These are phyloP conservation scores for Marasmius tenuissimus DNA, from an alignment of 1,284 basidiomycete species.

Conservation along the genomic window DNA sequence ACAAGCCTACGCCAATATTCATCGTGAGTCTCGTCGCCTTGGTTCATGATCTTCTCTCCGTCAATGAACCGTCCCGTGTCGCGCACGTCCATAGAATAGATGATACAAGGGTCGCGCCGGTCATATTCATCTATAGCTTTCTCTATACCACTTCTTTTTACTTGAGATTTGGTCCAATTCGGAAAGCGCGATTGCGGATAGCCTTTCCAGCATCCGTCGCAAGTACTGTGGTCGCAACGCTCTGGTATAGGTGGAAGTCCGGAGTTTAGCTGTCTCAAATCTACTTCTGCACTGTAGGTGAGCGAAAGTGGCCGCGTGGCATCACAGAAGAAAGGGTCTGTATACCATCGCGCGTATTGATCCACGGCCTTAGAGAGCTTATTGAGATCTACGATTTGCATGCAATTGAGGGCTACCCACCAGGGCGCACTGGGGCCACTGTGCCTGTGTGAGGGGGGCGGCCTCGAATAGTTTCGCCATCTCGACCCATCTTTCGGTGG, in stretches of 20 bases:
- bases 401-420: not conserved
- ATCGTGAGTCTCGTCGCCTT: not conserved
- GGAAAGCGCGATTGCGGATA: conserved; percentile 53
- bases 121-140: conserved; percentile 28
- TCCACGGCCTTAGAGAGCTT: not conserved
- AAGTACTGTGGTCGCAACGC: not conserved
- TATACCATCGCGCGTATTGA: not conserved
- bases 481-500: not conserved
- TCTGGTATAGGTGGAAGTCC: not conserved
- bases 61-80: conserved; percentile 6
- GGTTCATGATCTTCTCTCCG: conserved; percentile 32
- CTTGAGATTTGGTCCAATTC: conserved; percentile 53
- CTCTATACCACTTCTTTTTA: conserved; percentile 40
- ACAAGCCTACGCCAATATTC: not conserved
- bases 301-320: not conserved
- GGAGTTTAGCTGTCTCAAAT: not conserved
- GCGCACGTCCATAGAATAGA: conserved; percentile 44
- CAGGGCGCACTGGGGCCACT: conserved; percentile 1
- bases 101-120: conserved; percentile 26
- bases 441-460: not conserved
- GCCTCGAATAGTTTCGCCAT: not conserved
- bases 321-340: no score
- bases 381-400: not conserved
- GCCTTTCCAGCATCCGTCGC: conserved; percentile 9
- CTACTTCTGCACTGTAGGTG: not conserved